Evolutionary conservation across 2,329 filamentous ascomycete genomes (phyloP), one percentile per base, ranked within the genome.

Genomic region (Microsporum canis): DNA sequence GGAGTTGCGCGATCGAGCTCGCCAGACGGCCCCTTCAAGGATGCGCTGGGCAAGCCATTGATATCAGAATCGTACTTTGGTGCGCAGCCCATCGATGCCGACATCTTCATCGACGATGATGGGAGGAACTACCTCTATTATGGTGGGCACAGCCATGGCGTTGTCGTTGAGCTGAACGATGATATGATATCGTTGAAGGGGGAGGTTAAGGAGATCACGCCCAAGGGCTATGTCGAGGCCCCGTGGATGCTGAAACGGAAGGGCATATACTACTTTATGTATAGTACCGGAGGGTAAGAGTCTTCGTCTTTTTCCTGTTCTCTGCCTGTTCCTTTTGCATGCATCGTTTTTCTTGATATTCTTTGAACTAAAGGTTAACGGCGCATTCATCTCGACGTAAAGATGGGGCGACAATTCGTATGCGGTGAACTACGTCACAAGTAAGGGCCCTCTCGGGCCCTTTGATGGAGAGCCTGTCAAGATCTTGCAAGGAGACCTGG

Each of bases 31-130:
- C 77, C 76, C 0, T 78, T 75, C 49, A 66, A 69, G 14, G 77
- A 79, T 60, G 75, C 71, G 4, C 71, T 78, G 10, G 77, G 75
- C 1, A 66, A 67, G 41, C 76, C 76, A 6, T 68, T 79, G 29
- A 72, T 79, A 23, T 73, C 73, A 2, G 73, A 75, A 33, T 78
- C 76, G 60, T 66, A 77, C 62, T 74, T 76, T 63, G 78, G 75
- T 5, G 78, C 78, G 2, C 76, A 80, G 66, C 78, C 78, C 2
- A 80, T 79, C 60, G 77, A 78, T 63, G 75, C 77, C 60, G 73
- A 74, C 62, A 71, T 78, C 7, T 78, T 77, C 59, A 68, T 77
- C 61, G 75, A 77, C 59, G 75, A 73, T 27, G 71, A 74, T 23
- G 71, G 69, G 0, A 71, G 75, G 60, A 72, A 73, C 1, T 78